phyloP scores from a whole-genome alignment of 108 stramenopile species.

The Nannochloropsis salina region DNA sequence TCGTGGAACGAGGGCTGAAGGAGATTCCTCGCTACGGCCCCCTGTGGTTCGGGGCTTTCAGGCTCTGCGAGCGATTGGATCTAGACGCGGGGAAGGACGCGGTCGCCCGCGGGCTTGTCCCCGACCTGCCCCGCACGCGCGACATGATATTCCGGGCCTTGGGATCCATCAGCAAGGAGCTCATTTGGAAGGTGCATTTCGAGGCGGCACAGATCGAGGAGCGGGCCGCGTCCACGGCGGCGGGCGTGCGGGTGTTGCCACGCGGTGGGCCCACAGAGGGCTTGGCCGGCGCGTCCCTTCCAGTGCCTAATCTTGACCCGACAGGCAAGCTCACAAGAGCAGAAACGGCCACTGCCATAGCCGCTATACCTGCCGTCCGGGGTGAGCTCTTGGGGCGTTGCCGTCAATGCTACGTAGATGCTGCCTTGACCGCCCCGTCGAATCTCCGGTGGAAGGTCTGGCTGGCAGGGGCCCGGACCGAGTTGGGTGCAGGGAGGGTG shows the following conservation, averaged over 20 bases:
- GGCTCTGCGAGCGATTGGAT: conserved; percentile 50
- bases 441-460: conserved; percentile 89
- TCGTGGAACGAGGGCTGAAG: conserved; percentile 80
- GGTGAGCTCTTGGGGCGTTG: conserved; percentile 54
- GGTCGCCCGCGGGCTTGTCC: conserved; percentile 3
- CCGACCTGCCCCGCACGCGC: conserved; percentile 63
- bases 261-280: background rate
- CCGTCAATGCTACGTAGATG: conserved; percentile 65
- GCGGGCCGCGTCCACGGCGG: conserved; percentile 61
- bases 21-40: conserved; percentile 91
- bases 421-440: conserved; percentile 71
- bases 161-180: conserved; percentile 75
- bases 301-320: background rate
- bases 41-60: conserved; percentile 92
- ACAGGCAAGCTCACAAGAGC: background rate
- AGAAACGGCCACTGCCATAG: background rate
- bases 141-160: conserved; percentile 71
- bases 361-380: conserved; percentile 27
- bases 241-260: conserved; percentile 23
- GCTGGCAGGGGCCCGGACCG: conserved; percentile 88
- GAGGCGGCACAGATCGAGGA: conserved; percentile 88
- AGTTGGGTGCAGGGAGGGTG: conserved; percentile 73
- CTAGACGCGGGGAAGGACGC: background rate
- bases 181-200: conserved; percentile 91
- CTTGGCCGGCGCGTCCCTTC: background rate